Conservation (phyloP, 306 rosid species). For the Glycyrrhiza uralensis region DNA sequence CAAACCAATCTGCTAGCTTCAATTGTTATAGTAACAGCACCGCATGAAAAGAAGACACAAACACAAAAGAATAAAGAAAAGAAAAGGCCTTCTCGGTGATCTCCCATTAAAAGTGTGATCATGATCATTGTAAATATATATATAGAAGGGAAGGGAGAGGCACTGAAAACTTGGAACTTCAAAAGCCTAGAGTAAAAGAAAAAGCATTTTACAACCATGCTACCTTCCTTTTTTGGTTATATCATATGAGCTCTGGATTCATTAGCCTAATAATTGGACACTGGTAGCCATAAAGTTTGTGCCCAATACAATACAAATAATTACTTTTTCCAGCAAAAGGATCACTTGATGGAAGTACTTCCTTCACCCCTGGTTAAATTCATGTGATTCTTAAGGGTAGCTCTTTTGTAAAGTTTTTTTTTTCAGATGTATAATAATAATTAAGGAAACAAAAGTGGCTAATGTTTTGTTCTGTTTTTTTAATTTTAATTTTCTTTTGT, state of each 20-base stretch:
- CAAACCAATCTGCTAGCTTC: slow-evolving; percentile 14
- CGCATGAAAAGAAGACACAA: slow-evolving; percentile 14
- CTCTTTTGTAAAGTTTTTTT: background rate
- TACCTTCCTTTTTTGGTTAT: slow-evolving; percentile 35
- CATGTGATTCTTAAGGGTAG: slow-evolving; percentile 11
- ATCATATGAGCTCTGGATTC: background rate
- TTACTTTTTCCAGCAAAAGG: slow-evolving; percentile 20
- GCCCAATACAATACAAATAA: slow-evolving; percentile 16
- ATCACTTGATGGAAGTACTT: background rate
- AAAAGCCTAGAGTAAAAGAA: slow-evolving; percentile 25
- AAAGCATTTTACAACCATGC: slow-evolving; percentile 42
- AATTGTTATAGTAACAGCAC: slow-evolving; percentile 17
- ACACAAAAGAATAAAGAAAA: slow-evolving; percentile 15
- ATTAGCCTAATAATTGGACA: slow-evolving; percentile 17
- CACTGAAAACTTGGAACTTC: slow-evolving; percentile 36
- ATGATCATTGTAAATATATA: slow-evolving; percentile 8
- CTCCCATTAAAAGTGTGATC: slow-evolving; percentile 30
- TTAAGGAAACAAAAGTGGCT: background rate
- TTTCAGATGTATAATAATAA: background rate
- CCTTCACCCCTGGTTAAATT: background rate
- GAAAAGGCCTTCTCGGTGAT: background rate
- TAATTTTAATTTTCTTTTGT: background rate
- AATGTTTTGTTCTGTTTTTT: background rate
- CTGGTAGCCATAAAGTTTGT: slow-evolving; percentile 22
- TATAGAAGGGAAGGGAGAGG: slow-evolving; percentile 13